These are phyloP conservation scores for Alternaria consortialis DNA, from an alignment of 2,329 filamentous ascomycete genomes.

Conservation along the genomic window DNA sequence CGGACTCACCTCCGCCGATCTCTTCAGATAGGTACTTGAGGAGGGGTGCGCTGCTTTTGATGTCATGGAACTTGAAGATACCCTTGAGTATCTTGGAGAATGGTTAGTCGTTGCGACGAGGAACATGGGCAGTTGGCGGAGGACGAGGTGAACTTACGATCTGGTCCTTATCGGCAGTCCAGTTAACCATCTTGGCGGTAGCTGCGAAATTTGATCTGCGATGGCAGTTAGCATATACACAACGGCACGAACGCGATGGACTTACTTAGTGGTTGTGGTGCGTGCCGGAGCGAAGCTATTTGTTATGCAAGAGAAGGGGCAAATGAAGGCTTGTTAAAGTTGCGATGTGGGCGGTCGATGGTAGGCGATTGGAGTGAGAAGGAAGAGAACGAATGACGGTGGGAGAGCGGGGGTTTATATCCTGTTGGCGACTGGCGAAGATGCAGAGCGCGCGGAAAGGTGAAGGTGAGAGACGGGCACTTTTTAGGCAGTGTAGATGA, in stretches of 20 bases:
- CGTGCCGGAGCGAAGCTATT: neutral
- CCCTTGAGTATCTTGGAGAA: conserved; percentile 28
- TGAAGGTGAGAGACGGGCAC: conserved; percentile 21
- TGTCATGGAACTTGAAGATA: conserved; percentile 29
- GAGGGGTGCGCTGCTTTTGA: conserved; percentile 12
- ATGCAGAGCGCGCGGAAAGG: neutral
- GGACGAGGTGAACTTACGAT: conserved; percentile 20
- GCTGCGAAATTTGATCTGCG: neutral
- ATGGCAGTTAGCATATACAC: neutral
- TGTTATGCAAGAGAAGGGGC: neutral
- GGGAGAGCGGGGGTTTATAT: conserved; percentile 1
- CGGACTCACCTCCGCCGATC: conserved; percentile 16
- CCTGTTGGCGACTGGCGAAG: neutral
- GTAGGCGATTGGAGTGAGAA: neutral
- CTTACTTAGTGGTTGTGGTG: neutral
- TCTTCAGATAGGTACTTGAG: neutral
- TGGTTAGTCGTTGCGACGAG: conserved; percentile 2
- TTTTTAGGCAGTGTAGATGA: neutral
- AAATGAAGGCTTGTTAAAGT: neutral
- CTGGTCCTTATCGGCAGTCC: conserved; percentile 34
- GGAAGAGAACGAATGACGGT: neutral
- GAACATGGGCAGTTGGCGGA: neutral
- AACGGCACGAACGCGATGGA: neutral
- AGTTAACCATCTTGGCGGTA: conserved; percentile 27
- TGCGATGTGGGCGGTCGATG: neutral